These are phyloP conservation scores for Metarhizium rileyi DNA, from an alignment of 2,329 filamentous ascomycete species.

Conservation along the genomic window DNA sequence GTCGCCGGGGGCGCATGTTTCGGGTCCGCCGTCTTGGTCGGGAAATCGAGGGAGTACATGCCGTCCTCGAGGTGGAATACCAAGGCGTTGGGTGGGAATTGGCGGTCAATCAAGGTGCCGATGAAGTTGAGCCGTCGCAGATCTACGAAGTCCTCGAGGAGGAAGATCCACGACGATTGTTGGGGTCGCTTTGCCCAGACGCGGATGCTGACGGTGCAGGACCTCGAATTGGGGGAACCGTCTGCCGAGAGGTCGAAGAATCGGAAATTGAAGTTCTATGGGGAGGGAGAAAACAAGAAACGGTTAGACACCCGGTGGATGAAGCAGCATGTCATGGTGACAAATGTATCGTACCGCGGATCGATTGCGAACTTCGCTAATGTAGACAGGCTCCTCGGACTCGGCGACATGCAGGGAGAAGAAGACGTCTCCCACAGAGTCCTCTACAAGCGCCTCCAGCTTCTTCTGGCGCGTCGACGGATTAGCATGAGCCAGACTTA, in stretches of 20 bases:
- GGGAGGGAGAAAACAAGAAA: too few species aligned
- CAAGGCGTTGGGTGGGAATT: slow-evolving; percentile 72
- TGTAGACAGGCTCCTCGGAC: slow-evolving; percentile 67
- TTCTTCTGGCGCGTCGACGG: slow-evolving; percentile 56
- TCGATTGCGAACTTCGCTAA: slow-evolving; percentile 71
- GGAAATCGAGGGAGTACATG: slow-evolving; percentile 71
- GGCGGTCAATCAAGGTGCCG: slow-evolving; percentile 58
- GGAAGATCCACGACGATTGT: slow-evolving; percentile 43
- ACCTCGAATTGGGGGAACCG: slow-evolving; percentile 54
- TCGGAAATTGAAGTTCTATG: slow-evolving; percentile 74
- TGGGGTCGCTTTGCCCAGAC: slow-evolving; percentile 59
- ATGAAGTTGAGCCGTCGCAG: slow-evolving; percentile 69
- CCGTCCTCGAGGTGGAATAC: slow-evolving; percentile 81
- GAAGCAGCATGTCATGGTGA: background rate
- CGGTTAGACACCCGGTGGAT: background rate
- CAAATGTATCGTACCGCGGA: slow-evolving; percentile 46
- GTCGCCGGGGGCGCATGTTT: slow-evolving; percentile 42
- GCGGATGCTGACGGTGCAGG: slow-evolving; percentile 54
- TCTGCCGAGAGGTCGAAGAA: slow-evolving; percentile 67
- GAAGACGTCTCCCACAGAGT: slow-evolving; percentile 75
- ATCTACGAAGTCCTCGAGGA: slow-evolving; percentile 65
- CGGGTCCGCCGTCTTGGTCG: slow-evolving; percentile 37
- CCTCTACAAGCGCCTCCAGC: slow-evolving; percentile 62
- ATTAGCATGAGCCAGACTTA: slow-evolving; percentile 36
- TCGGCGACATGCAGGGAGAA: slow-evolving; percentile 69